phyloP scores from a whole-genome alignment of 2,329 filamentous ascomycete genomes.

The Talaromyces sp. region DNA sequence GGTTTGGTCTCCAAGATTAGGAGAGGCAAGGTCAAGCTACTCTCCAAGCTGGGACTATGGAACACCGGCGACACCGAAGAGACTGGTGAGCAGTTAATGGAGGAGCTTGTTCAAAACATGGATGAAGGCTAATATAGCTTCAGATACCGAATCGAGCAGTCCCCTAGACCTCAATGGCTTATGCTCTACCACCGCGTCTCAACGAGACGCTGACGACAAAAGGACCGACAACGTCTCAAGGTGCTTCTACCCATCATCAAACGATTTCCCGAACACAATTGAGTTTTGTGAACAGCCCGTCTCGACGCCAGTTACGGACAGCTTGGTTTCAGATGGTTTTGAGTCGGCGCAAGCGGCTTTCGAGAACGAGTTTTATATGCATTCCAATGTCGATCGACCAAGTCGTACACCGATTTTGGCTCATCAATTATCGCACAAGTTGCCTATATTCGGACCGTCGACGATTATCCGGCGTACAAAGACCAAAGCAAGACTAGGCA shows the following conservation, averaged over 20 bases:
- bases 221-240: neutral
- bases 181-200: neutral
- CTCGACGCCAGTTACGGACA: neutral
- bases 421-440: conserved; percentile 34
- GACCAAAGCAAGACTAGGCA: conserved; percentile 32
- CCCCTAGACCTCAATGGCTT: neutral
- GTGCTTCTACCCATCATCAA: neutral
- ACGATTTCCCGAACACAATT: neutral
- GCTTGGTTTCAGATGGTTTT: neutral
- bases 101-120: neutral
- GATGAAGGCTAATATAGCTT: neutral
- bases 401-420: conserved; percentile 27
- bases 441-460: conserved; percentile 39
- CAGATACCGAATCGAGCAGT: neutral
- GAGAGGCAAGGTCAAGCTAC: conserved; percentile 35
- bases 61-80: conserved; percentile 7
- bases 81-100: neutral
- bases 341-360: neutral
- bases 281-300: neutral
- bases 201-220: neutral
- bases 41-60: conserved; percentile 35
- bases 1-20: conserved; percentile 25
- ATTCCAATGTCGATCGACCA: neutral
- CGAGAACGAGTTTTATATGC: neutral
- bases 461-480: conserved; percentile 41